A percentile compares a stretch with the other conserved stretches of the same genome.
These are phyloP conservation scores for Ophiostoma ips DNA, from an alignment of 2,329 filamentous ascomycete genomes.

Conservation along the genomic window DNA sequence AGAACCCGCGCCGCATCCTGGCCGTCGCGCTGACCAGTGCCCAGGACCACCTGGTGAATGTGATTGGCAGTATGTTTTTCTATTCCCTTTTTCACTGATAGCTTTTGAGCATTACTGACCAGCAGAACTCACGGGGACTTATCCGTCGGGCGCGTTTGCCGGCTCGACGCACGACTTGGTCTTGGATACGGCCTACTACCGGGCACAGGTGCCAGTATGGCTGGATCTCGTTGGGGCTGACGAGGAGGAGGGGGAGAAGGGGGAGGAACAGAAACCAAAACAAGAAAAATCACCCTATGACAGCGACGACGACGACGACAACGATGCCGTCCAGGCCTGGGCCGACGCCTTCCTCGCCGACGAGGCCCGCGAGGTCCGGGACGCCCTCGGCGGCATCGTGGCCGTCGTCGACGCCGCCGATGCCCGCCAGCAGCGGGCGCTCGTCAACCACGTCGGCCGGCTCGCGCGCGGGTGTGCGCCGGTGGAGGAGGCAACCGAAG, in stretches of 20 bases:
- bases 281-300: background rate
- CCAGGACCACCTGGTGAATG: conserved; percentile 30
- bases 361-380: conserved; percentile 49
- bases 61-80: conserved; percentile 39
- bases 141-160: conserved; percentile 28
- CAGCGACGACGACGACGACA: background rate
- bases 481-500: conserved; percentile 40
- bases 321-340: conserved; percentile 31
- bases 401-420: conserved; percentile 28
- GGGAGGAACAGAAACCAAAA: background rate
- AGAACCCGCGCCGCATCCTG: conserved; percentile 41
- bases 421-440: conserved; percentile 1
- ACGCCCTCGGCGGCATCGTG: conserved; percentile 46
- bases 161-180: conserved; percentile 43
- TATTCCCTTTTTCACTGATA: no score
- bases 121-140: conserved; percentile 38
- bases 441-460: conserved; percentile 39
- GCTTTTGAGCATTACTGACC: background rate
- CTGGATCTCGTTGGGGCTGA: conserved; percentile 33
- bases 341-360: conserved; percentile 41
- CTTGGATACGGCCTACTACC: conserved; percentile 48
- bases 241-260: background rate
- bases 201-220: conserved; percentile 48
- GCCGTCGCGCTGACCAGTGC: conserved; percentile 38
- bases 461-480: conserved; percentile 34